Evolutionary conservation across 2,329 filamentous ascomycete species (phyloP), one percentile per base, ranked within the genome.

Genomic region (Stemphylium lycopersici): DNA sequence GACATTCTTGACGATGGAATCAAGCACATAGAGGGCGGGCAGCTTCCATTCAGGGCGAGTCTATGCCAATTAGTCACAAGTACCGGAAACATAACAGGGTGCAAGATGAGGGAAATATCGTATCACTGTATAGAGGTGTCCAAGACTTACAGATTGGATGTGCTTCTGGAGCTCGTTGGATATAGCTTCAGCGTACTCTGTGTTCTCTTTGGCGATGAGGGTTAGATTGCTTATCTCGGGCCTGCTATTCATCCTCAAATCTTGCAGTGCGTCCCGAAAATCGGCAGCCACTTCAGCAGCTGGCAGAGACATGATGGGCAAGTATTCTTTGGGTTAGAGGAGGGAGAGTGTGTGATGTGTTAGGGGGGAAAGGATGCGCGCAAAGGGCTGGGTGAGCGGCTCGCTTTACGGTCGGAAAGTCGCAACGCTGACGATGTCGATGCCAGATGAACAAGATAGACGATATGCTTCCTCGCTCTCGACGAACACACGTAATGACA

Each of bases 1-100:
- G 58, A 99, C 92, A 80, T 99, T 98, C 78, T 99, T 99, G 72
- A 96, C 93, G 58, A 99, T 93, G 13, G 93, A 98, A 78, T 99
- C 95, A 71, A 99, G 88, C 62, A 99, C 91, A 78, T 98, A 99
- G 24, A 99, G 83, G n/a, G 95, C 91, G 15, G 95, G 93, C 2
- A 99, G 81, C 72, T 98, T 99, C 76, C 92, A 93, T 57, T 87
- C 84, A 34, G 95, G 92, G 40, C 91, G 86, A 49, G 90, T 91
- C 95, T 99, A 77, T n/a, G n/a, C 16, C 50, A 37, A 50, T 68
- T 39, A 68, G 65, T 63, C 54, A 56, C 36, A 34, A 48, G 46
- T 15, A 45, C 24, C 18, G 37, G 15, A 31, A 33, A 37, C 22
- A 31, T 16, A 26, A 40, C 13, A 29, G n/a, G 41, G 12, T 13